Conservation (phyloP, 169 alveolate species). For the Plasmodium inui region DNA sequence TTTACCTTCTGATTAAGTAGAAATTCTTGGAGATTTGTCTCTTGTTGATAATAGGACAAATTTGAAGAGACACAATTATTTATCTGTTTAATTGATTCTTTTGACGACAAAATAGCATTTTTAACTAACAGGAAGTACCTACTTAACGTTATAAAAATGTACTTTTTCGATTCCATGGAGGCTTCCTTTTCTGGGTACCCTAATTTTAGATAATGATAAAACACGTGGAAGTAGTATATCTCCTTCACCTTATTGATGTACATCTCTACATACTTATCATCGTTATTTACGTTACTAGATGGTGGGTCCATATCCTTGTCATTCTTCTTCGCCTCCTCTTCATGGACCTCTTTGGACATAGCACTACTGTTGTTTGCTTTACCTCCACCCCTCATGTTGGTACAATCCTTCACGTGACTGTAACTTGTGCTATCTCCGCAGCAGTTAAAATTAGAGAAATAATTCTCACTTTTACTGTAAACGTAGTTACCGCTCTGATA, state of each 20-base stretch:
- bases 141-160: constrained; percentile 52
- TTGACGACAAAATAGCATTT: constrained; percentile 65
- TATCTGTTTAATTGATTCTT: constrained; percentile 60
- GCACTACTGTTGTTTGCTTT: background rate
- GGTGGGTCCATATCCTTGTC: background rate
- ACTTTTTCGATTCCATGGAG: constrained; percentile 69
- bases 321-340: background rate
- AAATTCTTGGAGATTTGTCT: constrained; percentile 59
- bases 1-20: constrained; percentile 35
- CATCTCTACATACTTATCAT: constrained; percentile 55
- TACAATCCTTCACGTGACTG: background rate
- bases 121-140: constrained; percentile 51
- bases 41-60: constrained; percentile 50
- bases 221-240: constrained; percentile 69
- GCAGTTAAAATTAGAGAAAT: constrained; percentile 11
- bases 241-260: constrained; percentile 70
- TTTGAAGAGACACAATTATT: constrained; percentile 70
- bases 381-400: background rate
- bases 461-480: constrained; percentile 29
- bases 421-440: background rate
- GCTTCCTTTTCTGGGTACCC: constrained; percentile 74
- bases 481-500: constrained; percentile 3
- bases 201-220: constrained; percentile 69
- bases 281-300: background rate
- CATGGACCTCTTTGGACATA: background rate